Base-by-base conservation (phyloP, 78 protist species). In the Pigoraptor vietnamica region DNA sequence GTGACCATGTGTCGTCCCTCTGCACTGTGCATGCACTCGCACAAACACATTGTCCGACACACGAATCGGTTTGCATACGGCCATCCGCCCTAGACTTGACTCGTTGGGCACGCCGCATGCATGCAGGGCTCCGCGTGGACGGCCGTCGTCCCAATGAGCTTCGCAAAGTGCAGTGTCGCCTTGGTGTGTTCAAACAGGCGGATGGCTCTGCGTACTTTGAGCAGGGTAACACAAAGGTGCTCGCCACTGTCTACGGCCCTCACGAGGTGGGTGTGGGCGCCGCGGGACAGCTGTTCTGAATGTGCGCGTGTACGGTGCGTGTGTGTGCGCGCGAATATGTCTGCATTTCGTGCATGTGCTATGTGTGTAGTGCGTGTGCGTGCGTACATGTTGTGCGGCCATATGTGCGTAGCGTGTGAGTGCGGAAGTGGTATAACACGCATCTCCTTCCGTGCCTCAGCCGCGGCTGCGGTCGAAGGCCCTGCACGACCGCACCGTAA, bases 211-310 rank as follows among this genome's bases (percentile, higher is more conserved):
- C 98, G 24, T 92, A 93, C 88, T 91, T 95, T 34, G 95, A 95
- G 86, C 94, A 91, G 40, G 99, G 99, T 0, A 94, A 95, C 91
- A 96, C 99, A 37, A 95, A 92, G 84, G 95, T 97, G 2, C 0
- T 95, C 34, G 99, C 95, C 1, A 92, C 97, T 0, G 98, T 98
- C 1, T 93, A 95, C 87, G 99, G 99, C 0, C 99, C 99, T 2
- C 86, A 95, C 9, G 98, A 97, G 89, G 94, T 88, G 9, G 0
- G 87, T 9, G n/a, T n/a, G n/a, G n/a, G 2, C 2, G 2, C 25
- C 14, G 56, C 2, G 56, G 25, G 56, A 19, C 2, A 19, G 56
- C 56, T 2, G 14, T 40, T 40, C 25, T 40, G 56, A 19, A 40
- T 40, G 56, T 40, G 56, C 56, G 56, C 14, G 56, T n/a, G n/a